Evolutionary conservation across 768 basidiomycete genomes (phyloP).

Genomic region (Termitomyces heimii): DNA sequence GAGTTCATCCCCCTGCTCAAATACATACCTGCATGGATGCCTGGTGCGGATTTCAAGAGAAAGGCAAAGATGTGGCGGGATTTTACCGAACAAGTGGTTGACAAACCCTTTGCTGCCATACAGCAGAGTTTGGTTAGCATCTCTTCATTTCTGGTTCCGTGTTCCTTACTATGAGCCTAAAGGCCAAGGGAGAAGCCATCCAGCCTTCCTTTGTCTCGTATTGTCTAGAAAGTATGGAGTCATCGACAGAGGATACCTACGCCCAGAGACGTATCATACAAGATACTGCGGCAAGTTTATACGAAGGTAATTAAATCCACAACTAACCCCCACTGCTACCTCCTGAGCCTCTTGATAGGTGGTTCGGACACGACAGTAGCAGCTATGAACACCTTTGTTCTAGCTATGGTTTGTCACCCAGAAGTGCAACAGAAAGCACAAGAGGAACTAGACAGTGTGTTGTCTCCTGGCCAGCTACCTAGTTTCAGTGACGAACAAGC

Average conservation of each 20-base stretch:
- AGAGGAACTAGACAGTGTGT: conserved; percentile 19
- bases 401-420: conserved; percentile 23
- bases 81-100: conserved; percentile 12
- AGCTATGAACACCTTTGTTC: conserved; percentile 16
- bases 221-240: background rate
- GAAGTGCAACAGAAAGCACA: conserved; percentile 21
- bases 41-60: conserved; percentile 28
- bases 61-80: conserved; percentile 22
- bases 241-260: background rate
- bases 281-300: background rate
- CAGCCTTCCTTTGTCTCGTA: conserved; percentile 19
- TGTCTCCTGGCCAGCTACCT: conserved; percentile 23
- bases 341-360: background rate
- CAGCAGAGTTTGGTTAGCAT: conserved; percentile 12
- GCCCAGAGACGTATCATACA: background rate
- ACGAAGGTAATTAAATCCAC: background rate
- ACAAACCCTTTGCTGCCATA: conserved; percentile 16
- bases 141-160: background rate
- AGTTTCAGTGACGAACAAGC: conserved; percentile 21
- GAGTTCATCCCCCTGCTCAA: conserved; percentile 25
- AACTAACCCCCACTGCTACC: conserved; percentile 6
- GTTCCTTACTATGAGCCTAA: background rate
- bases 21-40: conserved; percentile 29
- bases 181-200: conserved; percentile 10
- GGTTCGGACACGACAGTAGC: conserved; percentile 16